Conservation (phyloP, 2,329 filamentous ascomycete species). For the Colletotrichum tropicicola region DNA sequence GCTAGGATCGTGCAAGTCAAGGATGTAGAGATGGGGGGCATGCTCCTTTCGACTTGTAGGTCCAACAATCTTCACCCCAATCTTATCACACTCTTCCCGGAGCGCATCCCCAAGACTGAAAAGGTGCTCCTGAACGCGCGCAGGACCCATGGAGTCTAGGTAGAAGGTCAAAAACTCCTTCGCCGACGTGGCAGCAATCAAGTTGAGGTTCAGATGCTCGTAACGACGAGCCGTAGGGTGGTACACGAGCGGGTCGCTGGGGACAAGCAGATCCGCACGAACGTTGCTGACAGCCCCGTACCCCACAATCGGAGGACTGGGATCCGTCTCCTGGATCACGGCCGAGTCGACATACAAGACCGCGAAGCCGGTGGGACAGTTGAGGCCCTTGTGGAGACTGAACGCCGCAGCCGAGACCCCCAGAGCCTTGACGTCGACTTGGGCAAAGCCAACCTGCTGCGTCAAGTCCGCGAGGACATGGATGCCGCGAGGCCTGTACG, state of each 20-base stretch:
- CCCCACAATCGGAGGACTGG: conserved; percentile 38
- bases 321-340: conserved; percentile 33
- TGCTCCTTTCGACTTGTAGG: conserved; percentile 32
- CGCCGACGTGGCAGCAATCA: conserved; percentile 34
- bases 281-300: conserved; percentile 35
- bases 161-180: conserved; percentile 38
- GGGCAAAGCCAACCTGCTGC: conserved; percentile 43
- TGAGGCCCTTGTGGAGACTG: conserved; percentile 43
- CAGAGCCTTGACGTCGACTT: conserved; percentile 36
- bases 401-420: conserved; percentile 42
- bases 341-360: conserved; percentile 39
- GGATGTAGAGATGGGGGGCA: conserved; percentile 41
- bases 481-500: conserved; percentile 37
- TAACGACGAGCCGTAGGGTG: conserved; percentile 39
- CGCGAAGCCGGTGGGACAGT: conserved; percentile 40
- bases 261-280: conserved; percentile 32
- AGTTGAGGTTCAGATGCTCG: conserved; percentile 40
- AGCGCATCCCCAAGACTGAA: conserved; percentile 36
- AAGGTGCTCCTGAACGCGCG: conserved; percentile 37
- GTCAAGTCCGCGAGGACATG: conserved; percentile 43
- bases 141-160: conserved; percentile 34
- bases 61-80: conserved; percentile 36
- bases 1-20: conserved; percentile 33
- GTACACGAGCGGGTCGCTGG: conserved; percentile 30
- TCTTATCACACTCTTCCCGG: conserved; percentile 26